Base-by-base conservation (phyloP, 2,329 filamentous ascomycete genomes). In the Alternaria incomplexa region DNA sequence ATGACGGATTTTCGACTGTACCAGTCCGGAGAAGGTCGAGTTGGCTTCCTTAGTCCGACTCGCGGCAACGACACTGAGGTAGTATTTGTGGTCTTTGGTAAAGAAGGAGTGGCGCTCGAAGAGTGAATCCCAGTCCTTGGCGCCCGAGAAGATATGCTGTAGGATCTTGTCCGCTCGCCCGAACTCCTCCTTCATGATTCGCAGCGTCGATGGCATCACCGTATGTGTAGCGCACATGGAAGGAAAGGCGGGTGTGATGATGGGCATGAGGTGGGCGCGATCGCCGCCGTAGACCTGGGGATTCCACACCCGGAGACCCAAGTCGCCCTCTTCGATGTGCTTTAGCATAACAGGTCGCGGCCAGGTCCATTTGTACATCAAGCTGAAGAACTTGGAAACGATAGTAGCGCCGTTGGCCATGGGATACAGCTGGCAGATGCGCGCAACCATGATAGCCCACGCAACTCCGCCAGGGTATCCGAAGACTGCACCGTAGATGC, bases 221-320 rank as follows among this genome's bases (percentile, higher is more conserved):
- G 97, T 98, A 83, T 97, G 96, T 0, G 96, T 98, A 2, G 96
- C 91, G 79, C 96, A 98, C 94, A 97, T 98, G 53, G 93, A 96
- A 3, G 96, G 96, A 78, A 97, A 98, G 1, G 96, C 94, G 1
- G 96, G 96, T 2, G 96, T 99, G 75, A 99, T 98, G 80, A 99
- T 93, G 26, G 96, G 96, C 96, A 99, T 99, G 56, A 97, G 84
- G 80, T 98, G 95, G 69, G 89, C 92, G 46, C 88, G 88, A 79
- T 98, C 96, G 58, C 88, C 87, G 64, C 89, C 89, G 79, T 97
- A 96, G 28, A 93, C 84, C 86, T 92, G 91, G 32, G 96, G 96
- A 74, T 99, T 98, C 95, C 96, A 99, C 61, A 97, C 91, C 73
- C 92, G 90, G 57, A 96, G 91, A 58, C 92, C 90, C 44, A 97